These are phyloP conservation scores for Lactarius akahatsu DNA, from an alignment of 768 basidiomycete genomes.

Conservation along the genomic window DNA sequence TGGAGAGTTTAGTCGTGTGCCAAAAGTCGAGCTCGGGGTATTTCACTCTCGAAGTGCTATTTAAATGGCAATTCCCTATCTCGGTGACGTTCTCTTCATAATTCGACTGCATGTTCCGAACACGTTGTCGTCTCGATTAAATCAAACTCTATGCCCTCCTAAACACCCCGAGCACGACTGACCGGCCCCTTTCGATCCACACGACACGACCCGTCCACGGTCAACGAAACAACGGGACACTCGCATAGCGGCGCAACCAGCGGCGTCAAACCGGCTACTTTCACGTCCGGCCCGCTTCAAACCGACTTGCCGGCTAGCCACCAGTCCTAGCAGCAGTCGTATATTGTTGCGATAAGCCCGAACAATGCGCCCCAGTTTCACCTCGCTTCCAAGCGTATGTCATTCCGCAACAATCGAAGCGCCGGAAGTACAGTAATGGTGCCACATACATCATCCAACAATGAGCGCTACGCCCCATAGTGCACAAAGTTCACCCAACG, in stretches of 20 bases:
- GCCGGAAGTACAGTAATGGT: no score
- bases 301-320: background rate
- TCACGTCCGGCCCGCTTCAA: background rate
- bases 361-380: no score
- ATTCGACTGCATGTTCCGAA: background rate
- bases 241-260: background rate
- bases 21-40: background rate
- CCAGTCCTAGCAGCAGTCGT: no score
- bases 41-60: background rate
- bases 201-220: background rate
- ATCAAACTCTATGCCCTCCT: background rate
- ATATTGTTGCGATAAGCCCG: no score
- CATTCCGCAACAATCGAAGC: no score
- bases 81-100: background rate
- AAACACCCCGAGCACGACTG: background rate
- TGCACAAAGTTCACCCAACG: slow-evolving; percentile 24
- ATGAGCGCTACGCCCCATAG: slow-evolving; percentile 12
- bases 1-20: slow-evolving; percentile 10
- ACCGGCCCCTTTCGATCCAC: background rate
- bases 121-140: background rate
- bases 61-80: slow-evolving; percentile 1
- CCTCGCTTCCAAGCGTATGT: no score
- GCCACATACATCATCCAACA: no score
- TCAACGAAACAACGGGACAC: background rate
- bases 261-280: background rate